Evolutionary conservation across 495 filamentous ascomycete genomes (phyloP).

Genomic region (Lophiostoma macrostomum): DNA sequence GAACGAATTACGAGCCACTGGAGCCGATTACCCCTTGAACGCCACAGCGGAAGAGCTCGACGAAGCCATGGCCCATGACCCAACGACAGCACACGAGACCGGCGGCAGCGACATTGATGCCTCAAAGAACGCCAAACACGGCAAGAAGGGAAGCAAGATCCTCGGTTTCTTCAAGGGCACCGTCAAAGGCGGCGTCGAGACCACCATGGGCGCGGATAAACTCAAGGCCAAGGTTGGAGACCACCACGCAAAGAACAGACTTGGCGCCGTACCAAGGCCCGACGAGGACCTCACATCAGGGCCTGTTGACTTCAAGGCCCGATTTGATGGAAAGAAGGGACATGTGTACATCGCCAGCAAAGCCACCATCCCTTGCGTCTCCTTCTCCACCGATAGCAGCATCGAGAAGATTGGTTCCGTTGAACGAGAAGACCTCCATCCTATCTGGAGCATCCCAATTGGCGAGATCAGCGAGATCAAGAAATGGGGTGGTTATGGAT

Average conservation of each 20-base stretch:
- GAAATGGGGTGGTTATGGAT: constrained; percentile 82
- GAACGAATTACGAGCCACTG: constrained; percentile 44
- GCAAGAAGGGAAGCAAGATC: constrained; percentile 50
- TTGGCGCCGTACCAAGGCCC: constrained; percentile 62
- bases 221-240: constrained; percentile 65
- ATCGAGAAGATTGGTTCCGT: constrained; percentile 50
- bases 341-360: constrained; percentile 64
- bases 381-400: constrained; percentile 50
- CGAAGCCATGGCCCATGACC: constrained; percentile 43
- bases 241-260: constrained; percentile 62
- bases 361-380: constrained; percentile 57
- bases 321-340: constrained; percentile 70
- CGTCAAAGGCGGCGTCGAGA: constrained; percentile 63
- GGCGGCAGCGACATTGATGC: constrained; percentile 40
- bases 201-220: constrained; percentile 66
- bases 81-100: constrained; percentile 37
- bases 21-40: constrained; percentile 44
- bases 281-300: constrained; percentile 50
- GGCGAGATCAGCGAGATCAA: constrained; percentile 65
- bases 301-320: constrained; percentile 70
- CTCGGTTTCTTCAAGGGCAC: constrained; percentile 67
- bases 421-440: constrained; percentile 52
- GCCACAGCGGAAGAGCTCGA: constrained; percentile 55
- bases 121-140: constrained; percentile 44
- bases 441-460: constrained; percentile 57